Percentiles rank a stretch among this genome's conserved stretches.
Conservation (phyloP, 176 grass and related monocot genomes). For the Aegilops longissima region DNA sequence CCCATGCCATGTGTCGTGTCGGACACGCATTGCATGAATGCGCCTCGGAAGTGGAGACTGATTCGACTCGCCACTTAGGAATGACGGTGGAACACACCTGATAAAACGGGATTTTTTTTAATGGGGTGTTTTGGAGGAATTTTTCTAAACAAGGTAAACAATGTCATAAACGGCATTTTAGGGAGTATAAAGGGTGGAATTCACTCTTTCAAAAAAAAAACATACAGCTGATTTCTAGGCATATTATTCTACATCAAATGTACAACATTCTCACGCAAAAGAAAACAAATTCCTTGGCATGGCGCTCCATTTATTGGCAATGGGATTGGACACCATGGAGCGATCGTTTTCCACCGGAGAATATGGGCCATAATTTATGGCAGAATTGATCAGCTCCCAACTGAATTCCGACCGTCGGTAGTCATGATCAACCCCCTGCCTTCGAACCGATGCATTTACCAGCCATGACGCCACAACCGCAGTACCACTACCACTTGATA, state of each 20-base stretch:
- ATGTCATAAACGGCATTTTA: too few species aligned
- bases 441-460: slow-evolving; percentile 26
- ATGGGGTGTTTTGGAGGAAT: too few species aligned
- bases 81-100: too few species aligned
- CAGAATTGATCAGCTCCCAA: slow-evolving; percentile 38
- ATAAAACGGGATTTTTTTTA: too few species aligned
- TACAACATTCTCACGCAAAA: neutral
- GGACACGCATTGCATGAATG: too few species aligned
- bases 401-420: slow-evolving; percentile 24
- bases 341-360: slow-evolving; percentile 9
- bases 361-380: slow-evolving; percentile 31
- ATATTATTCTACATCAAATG: neutral
- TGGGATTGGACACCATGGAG: neutral
- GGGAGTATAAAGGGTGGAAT: too few species aligned
- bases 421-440: neutral
- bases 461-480: slow-evolving; percentile 24
- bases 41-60: too few species aligned
- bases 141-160: too few species aligned
- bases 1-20: too few species aligned
- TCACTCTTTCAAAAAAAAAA: too few species aligned
- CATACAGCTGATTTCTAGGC: neutral
- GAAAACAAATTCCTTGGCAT: neutral
- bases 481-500: neutral
- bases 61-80: too few species aligned
- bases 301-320: neutral